Evolutionary conservation across 495 filamentous ascomycete genomes (phyloP).

Genomic region (Lentithecium fluviatile): DNA sequence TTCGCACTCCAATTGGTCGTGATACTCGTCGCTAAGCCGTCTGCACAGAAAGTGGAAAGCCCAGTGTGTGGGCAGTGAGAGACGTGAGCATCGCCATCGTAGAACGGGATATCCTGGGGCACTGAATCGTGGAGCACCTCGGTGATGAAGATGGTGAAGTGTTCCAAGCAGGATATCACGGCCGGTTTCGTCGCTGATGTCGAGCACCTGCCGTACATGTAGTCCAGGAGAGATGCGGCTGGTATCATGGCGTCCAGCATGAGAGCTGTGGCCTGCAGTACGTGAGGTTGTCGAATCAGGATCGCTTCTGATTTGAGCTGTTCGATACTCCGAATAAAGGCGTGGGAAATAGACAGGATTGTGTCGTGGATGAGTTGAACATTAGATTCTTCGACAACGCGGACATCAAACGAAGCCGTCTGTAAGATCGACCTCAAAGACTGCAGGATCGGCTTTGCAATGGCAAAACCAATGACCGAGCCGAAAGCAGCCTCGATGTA

Average conservation of each 20-base stretch:
- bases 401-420: slow-evolving; percentile 51
- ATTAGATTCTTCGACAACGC: slow-evolving; percentile 48
- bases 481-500: slow-evolving; percentile 57
- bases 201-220: slow-evolving; percentile 47
- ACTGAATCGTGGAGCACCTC: neutral
- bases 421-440: slow-evolving; percentile 50
- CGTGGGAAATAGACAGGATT: slow-evolving; percentile 48
- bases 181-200: slow-evolving; percentile 2
- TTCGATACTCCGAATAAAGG: slow-evolving; percentile 45
- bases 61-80: slow-evolving; percentile 5
- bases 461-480: slow-evolving; percentile 57
- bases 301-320: slow-evolving; percentile 38
- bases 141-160: slow-evolving; percentile 18
- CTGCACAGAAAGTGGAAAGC: slow-evolving; percentile 35
- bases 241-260: slow-evolving; percentile 52
- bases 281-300: slow-evolving; percentile 45
- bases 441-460: slow-evolving; percentile 56
- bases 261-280: slow-evolving; percentile 44
- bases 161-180: slow-evolving; percentile 20
- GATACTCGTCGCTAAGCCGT: slow-evolving; percentile 40
- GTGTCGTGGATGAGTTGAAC: slow-evolving; percentile 48
- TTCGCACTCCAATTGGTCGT: slow-evolving; percentile 42
- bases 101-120: slow-evolving; percentile 5
- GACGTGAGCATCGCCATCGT: neutral
- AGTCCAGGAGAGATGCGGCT: slow-evolving; percentile 53